Evolutionary conservation across 805 yeast genomes (phyloP).

Genomic region (Starmerella sirachaensis): DNA sequence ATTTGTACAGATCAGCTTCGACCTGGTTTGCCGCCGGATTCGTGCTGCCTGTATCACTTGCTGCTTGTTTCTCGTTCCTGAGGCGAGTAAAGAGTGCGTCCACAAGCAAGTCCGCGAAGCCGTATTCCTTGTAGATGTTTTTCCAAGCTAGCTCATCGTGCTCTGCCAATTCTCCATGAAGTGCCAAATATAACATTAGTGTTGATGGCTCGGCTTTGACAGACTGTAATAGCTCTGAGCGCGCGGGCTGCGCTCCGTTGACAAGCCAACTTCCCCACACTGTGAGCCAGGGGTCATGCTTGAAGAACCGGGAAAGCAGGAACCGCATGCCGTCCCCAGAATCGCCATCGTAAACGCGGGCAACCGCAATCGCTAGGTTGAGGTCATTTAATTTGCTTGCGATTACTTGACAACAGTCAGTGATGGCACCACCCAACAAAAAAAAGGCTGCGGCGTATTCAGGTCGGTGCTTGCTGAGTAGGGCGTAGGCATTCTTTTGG

Average conservation of each 20-base stretch:
- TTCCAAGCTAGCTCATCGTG: not conserved
- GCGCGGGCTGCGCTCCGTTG: constrained; percentile 23
- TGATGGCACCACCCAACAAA: constrained; percentile 58
- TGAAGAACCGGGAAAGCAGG: constrained; percentile 13
- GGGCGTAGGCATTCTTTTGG: constrained; percentile 78
- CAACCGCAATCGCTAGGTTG: constrained; percentile 66
- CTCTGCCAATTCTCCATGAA: constrained; percentile 4
- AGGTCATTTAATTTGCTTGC: constrained; percentile 55
- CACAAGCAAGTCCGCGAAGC: not conserved
- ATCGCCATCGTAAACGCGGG: constrained; percentile 62
- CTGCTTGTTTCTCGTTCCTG: not conserved
- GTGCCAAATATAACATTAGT: not conserved
- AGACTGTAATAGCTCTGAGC: not conserved
- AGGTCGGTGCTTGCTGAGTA: constrained; percentile 77
- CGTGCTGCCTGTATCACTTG: not conserved
- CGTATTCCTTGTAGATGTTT: not conserved
- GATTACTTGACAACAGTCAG: constrained; percentile 67
- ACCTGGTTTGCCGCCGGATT: not conserved
- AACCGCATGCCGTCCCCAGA: constrained; percentile 38
- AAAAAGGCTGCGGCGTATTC: constrained; percentile 84
- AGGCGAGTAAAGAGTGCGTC: not conserved
- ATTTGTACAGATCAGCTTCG: constrained; percentile 27
- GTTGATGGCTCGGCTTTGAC: not conserved
- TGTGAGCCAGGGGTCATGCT: constrained; percentile 12
- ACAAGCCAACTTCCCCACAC: constrained; percentile 4